Base-by-base conservation (phyloP, 2,329 filamentous ascomycete genomes). In the Akanthomyces dipterigenus region DNA sequence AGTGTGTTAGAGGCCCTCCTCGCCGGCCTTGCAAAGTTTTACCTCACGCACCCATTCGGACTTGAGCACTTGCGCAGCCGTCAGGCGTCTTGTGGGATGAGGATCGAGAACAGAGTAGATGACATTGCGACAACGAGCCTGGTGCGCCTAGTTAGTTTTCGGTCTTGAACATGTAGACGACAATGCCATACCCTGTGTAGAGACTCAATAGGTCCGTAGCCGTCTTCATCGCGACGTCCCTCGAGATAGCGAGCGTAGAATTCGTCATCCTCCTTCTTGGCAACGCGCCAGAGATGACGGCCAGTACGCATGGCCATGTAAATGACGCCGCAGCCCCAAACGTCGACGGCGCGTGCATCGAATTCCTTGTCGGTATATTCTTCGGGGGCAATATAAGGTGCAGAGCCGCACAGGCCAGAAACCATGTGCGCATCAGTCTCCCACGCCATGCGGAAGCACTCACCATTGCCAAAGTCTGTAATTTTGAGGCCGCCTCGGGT, bases 281-380 rank as follows among this genome's bases (percentile, higher is more conserved):
- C 95, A n/a, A 97, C 86, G 60, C 93, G 89, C 95, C 95, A 99
- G 9, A 99, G 81, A 75, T 99, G 95, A 58, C 95, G 85, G 6
- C 95, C 95, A 2, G 93, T 98, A 62, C 95, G 85, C 95, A 99
- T 99, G 16, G 95, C 95, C 95, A 99, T 99, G 78, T 99, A 99
- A 63, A 99, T 99, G 56, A 99, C 95, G 71, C 95, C 95, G 63
- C 92, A 96, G 26, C 95, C 95, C 95, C 95, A 99, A 16, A 98
- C 89, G 70, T 99, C 95, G 54, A 99, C 93, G n/a, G 95, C 93
- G 62, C 95, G 85, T 34, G 95, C 95, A 71, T 99, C 95, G 67
- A 99, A 99, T 72, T 99, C 95, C 73, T 88, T 92, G 71, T 96
- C 93, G 2, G 88, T 85, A 70, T 99, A 99, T 74, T 99, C 95